Evolutionary conservation across 2,329 filamentous ascomycete genomes (phyloP).

Genomic region (Dactylellina drechsleri): DNA sequence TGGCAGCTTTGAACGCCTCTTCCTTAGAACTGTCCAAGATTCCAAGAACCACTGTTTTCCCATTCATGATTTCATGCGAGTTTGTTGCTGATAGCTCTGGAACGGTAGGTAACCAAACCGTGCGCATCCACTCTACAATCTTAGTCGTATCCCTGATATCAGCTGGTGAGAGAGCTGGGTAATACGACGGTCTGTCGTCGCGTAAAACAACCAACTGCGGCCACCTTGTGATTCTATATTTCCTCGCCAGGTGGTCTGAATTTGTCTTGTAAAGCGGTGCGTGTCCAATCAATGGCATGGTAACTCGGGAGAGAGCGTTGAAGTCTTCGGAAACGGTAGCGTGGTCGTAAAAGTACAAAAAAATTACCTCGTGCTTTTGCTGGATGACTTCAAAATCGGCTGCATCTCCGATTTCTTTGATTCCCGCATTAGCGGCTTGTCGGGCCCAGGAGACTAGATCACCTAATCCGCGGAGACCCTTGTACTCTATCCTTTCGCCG

Average conservation of each 20-base stretch:
- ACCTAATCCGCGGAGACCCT: constrained; percentile 87
- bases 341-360: constrained; percentile 97
- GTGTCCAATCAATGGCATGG: constrained; percentile 87
- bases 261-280: constrained; percentile 92
- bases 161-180: constrained; percentile 82
- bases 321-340: constrained; percentile 95
- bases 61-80: constrained; percentile 92
- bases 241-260: constrained; percentile 76
- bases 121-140: constrained; percentile 91
- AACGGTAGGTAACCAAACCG: constrained; percentile 94
- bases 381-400: constrained; percentile 82
- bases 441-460: constrained; percentile 88
- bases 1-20: constrained; percentile 79
- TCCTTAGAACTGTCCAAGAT: constrained; percentile 82
- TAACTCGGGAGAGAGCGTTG: constrained; percentile 82
- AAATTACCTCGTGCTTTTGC: constrained; percentile 90
- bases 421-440: constrained; percentile 82
- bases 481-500: constrained; percentile 90
- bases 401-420: constrained; percentile 79
- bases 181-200: constrained; percentile 90
- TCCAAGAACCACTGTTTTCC: constrained; percentile 91
- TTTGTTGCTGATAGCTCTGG: constrained; percentile 92
- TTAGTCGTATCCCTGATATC: constrained; percentile 89
- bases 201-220: constrained; percentile 89
- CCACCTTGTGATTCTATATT: constrained; percentile 97